These are phyloP conservation scores for Candida labiduridarum DNA, from an alignment of 1,139 yeast genomes.

Conservation along the genomic window DNA sequence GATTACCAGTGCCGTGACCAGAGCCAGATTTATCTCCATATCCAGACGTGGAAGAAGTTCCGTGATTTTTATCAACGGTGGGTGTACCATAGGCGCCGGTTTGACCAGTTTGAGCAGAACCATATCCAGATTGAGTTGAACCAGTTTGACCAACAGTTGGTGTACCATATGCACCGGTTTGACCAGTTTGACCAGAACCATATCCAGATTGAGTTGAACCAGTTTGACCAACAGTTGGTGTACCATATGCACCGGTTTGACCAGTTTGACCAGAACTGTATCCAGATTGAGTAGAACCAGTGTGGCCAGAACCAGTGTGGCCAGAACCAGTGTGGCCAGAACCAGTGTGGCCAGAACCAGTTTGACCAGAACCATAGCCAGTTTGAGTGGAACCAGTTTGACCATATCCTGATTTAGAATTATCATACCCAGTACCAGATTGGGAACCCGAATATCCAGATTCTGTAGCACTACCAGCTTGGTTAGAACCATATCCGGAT, in stretches of 20 bases:
- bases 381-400: conserved; percentile 1
- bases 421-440: conserved; percentile 5
- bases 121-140: neutral
- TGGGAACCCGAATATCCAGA: too few relatives aligned
- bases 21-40: conserved; percentile 10
- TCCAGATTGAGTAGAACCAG: neutral
- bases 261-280: neutral
- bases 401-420: neutral
- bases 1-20: too few relatives aligned
- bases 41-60: conserved; percentile 3
- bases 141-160: neutral
- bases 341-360: neutral
- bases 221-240: neutral
- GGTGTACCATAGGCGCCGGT: neutral
- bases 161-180: conserved; percentile 2
- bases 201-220: neutral
- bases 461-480: conserved; percentile 1
- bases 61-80: neutral
- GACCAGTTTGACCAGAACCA: neutral
- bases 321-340: conserved; percentile 3
- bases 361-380: neutral
- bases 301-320: neutral
- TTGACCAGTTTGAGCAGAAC: neutral
- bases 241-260: conserved; percentile 1
- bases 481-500: conserved; percentile 9